Conservation (phyloP, 208 protist species). For the Sergeia podlipaevii region DNA sequence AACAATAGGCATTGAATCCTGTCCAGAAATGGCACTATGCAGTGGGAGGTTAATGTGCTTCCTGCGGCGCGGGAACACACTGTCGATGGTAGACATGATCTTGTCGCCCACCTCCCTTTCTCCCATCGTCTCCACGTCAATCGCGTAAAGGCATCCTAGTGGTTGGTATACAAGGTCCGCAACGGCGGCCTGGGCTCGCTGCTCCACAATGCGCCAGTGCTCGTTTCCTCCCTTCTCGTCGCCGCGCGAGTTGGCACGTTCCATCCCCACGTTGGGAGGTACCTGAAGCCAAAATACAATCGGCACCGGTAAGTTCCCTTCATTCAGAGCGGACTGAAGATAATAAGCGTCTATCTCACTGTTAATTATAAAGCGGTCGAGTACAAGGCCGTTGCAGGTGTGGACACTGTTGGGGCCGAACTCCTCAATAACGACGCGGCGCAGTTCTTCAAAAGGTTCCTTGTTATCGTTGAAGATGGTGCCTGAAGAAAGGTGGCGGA, state of each 20-base stretch:
- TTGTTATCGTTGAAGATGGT: conserved; percentile 62
- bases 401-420: conserved; percentile 48
- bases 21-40: conserved; percentile 11
- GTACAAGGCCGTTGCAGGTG: conserved; percentile 68
- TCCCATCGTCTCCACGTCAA: conserved; percentile 36
- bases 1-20: neutral
- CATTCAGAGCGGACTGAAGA: conserved; percentile 52
- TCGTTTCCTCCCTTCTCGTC: conserved; percentile 43
- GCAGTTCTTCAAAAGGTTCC: conserved; percentile 71
- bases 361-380: conserved; percentile 81
- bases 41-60: conserved; percentile 16
- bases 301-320: conserved; percentile 53
- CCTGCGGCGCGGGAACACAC: conserved; percentile 25
- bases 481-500: conserved; percentile 72
- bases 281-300: conserved; percentile 78
- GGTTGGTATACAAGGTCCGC: conserved; percentile 57
- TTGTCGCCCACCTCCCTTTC: conserved; percentile 33
- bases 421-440: conserved; percentile 43
- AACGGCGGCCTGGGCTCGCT: conserved; percentile 60
- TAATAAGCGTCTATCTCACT: conserved; percentile 85
- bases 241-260: conserved; percentile 46
- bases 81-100: conserved; percentile 50
- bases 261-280: conserved; percentile 45
- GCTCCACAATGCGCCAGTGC: conserved; percentile 64
- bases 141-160: conserved; percentile 39